Base-by-base conservation (phyloP, 2,329 filamentous ascomycete species). In the Penicillium brasilianum region DNA sequence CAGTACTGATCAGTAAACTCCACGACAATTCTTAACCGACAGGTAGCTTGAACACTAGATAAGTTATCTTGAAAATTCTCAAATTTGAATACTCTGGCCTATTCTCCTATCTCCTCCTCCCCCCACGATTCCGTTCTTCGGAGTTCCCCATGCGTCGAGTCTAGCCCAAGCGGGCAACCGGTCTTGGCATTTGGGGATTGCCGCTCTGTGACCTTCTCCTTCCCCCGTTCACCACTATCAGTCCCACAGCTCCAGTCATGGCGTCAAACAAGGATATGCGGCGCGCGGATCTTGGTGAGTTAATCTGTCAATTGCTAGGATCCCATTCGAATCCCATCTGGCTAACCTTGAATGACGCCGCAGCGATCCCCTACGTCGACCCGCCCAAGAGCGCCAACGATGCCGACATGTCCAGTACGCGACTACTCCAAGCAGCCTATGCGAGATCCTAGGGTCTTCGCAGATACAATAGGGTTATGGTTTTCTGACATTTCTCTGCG, bases 291-390 rank as follows among this genome's bases (percentile, higher is more conserved):
- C 83, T 93, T 67, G 85, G 90, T 92, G 84, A 69, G 86, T 76
- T 49, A 18, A 34, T 32, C 57, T 52, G 39, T 1, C 18, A 20
- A n/a, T 44, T 49, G 10, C 22, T 32, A 34, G 10, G 14, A 9
- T 32, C 16, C 20, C 37, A 28, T 51, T 20, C 10, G 3, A 36
- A 43, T 14, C 32, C 14, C 20, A 14, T 53, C 41, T 7, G 36
- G 48, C 58, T 61, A 55, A 63, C 22, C 10, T 64, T 9, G 34
- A 43, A 32, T n/a, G 18, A 39, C 53, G 48, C 39, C 22, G 25
- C 75, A 97, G 93, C 93, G 75, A 91, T 97, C 70, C 93, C 93
- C 62, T 97, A 95, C 78, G 87, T 92, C 78, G 90, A 90, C 70
- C 92, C 92, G 46, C 82, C 84, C 52, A 82, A 86, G 70, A 87